Evolutionary conservation across 2,329 filamentous ascomycete species (phyloP), one percentile per base, ranked within the genome.

Genomic region (Ophiosphaerella korrae): DNA sequence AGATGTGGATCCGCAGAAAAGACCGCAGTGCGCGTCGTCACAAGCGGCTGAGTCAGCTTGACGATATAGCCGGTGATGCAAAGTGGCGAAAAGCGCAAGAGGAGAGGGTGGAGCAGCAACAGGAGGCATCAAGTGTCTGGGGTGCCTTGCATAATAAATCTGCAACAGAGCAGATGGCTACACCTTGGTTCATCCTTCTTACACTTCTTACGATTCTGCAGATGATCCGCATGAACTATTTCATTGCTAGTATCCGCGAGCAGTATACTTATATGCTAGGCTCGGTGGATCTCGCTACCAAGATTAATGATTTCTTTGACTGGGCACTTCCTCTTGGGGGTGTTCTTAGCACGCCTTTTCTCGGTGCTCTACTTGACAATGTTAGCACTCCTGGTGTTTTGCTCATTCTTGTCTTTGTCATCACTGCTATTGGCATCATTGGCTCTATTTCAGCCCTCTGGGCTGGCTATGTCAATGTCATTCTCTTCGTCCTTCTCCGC

Each of bases 161-260:
- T 1, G 88, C 89, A 1, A 68, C 80, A 36, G 78, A 89, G 62
- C 92, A 96, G 76, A 88, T 96, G 65, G 72, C 78, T 12, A 90
- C 88, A 5, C 88, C 87, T 0, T 96, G 90, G 90, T 96, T 93
- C 69, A 78, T 90, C 31, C 80, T 96, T 33, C 89, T 96, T 63
- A 89, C 89, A 5, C 74, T 91, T 16, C 93, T 96, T 71, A 96
- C 90, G 3, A 73, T 82, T 38, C 55, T 82, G 24, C 80, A 82
- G 69, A 84, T 81, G 77, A 57, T 73, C 8, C 60, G 68, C 14
- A 95, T 96, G 81, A 96, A 96, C 76, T 96, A 92, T 77, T 95
- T 96, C 70, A 90, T 96, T 45, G 90, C 92, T 3, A 95, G 92
- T 2, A 87, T 96, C 57, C 83, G 88, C 2, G 82, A 87, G 3